Evolutionary conservation across 352 stramenopile species (phyloP).

Genomic region (Saprolegnia parasitica): DNA sequence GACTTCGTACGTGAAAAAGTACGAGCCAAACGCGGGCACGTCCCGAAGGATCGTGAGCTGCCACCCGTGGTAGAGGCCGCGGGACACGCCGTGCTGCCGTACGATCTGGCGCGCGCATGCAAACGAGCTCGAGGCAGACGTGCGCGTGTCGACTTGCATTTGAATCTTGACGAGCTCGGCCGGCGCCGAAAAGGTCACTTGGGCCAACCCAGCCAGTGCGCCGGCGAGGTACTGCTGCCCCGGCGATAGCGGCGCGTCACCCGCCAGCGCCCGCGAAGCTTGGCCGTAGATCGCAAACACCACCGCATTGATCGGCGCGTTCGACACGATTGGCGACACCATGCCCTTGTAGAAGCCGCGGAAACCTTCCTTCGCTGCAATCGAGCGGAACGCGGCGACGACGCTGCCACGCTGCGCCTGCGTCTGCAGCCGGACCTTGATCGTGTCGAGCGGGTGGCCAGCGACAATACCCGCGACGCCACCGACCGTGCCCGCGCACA

Average conservation of each 20-base stretch:
- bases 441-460: conserved; percentile 79
- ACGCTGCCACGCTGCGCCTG: conserved; percentile 35
- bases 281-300: conserved; percentile 75
- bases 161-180: conserved; percentile 84
- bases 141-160: conserved; percentile 59
- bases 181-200: conserved; percentile 64
- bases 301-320: conserved; percentile 81
- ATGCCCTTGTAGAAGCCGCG: conserved; percentile 69
- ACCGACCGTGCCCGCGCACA: conserved; percentile 77
- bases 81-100: conserved; percentile 36
- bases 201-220: conserved; percentile 52
- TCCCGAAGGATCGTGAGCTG: conserved; percentile 64
- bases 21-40: conserved; percentile 70
- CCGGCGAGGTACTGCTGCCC: conserved; percentile 55
- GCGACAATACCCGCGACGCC: conserved; percentile 71
- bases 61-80: conserved; percentile 62
- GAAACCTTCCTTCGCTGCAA: conserved; percentile 52
- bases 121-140: conserved; percentile 44
- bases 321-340: conserved; percentile 71
- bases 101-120: conserved; percentile 45
- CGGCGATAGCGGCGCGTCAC: conserved; percentile 37
- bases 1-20: conserved; percentile 79
- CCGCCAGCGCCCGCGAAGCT: conserved; percentile 43
- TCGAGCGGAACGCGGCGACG: conserved; percentile 45
- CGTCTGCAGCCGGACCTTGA: conserved; percentile 84